Evolutionary conservation across 306 rosid genomes (phyloP), one percentile per base, ranked within the genome.

Genomic region (Aeschynomene evenia): DNA sequence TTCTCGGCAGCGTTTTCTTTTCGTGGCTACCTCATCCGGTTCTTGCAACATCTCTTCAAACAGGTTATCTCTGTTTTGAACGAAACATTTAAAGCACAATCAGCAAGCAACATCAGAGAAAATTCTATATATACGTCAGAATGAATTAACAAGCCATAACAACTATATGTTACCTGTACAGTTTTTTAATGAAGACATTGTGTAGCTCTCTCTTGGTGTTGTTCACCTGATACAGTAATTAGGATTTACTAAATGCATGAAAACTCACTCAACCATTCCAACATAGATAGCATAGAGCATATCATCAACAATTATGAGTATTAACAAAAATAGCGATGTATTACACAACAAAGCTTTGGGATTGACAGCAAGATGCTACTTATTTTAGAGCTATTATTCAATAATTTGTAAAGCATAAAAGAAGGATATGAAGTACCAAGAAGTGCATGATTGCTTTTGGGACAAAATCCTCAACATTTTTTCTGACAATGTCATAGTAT

Each of bases 361-460:
- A 63, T 16, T 55, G 31, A 75, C 48, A 70, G 54, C 36, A 34
- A 23, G 16, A 76, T 50, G 59, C 46, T 3, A 58, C 26, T 26
- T 28, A 21, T 22, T 67, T 37, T 9, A 55, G 48, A 72, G 62
- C 18, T 56, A 14, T 26, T 37, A 46, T 24, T 31, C n/a, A 77
- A 59, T 19, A 61, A 20, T 66, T 65, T 45, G 52, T 7, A 53
- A 48, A 52, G 39, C 33, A 14, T 37, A 68, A 23, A 40, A 46
- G 59, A 63, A 78, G 68, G 18, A 75, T 59, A 49, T 56, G 77
- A 57, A 72, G 71, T 94, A 94, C 99, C 97, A 94, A 74, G 96
- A 94, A 94, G 80, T 94, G 96, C 97, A 94, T 94, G 54, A 94
- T 94, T 56, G 92, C 89, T 89, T 94, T 94, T 31, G 99, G 99